Percentiles rank a stretch among this genome's conserved stretches.
Conservation (phyloP, 495 filamentous ascomycete genomes). For the Hypomontagnella monticulosa region DNA sequence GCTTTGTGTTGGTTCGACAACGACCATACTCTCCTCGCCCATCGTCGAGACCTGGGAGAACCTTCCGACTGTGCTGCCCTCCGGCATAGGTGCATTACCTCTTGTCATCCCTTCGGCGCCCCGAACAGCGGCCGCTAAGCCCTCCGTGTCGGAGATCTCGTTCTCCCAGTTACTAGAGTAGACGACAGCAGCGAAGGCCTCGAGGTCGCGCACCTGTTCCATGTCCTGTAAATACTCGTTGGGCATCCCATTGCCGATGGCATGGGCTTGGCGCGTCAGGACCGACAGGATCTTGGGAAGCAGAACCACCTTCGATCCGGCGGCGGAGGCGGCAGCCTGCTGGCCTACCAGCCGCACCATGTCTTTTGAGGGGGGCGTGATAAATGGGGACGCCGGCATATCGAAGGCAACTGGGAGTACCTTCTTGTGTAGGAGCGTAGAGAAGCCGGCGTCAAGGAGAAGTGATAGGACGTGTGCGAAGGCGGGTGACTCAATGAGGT, state of each 20-base stretch:
- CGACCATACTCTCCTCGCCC: slow-evolving; percentile 55
- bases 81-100: slow-evolving; percentile 11
- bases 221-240: slow-evolving; percentile 90
- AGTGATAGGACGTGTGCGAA: slow-evolving; percentile 85
- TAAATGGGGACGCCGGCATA: slow-evolving; percentile 56
- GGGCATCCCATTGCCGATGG: slow-evolving; percentile 81
- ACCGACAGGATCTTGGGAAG: slow-evolving; percentile 89
- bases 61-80: slow-evolving; percentile 10
- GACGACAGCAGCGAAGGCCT: slow-evolving; percentile 92
- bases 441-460: slow-evolving; percentile 88
- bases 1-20: slow-evolving; percentile 52
- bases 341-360: slow-evolving; percentile 41
- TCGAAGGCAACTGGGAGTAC: slow-evolving; percentile 82
- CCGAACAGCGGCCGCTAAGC: slow-evolving; percentile 28
- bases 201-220: slow-evolving; percentile 85
- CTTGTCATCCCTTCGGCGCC: slow-evolving; percentile 21
- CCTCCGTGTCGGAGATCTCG: slow-evolving; percentile 67
- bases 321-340: slow-evolving; percentile 51
- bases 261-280: slow-evolving; percentile 86
- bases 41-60: slow-evolving; percentile 38
- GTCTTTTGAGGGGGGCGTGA: slow-evolving; percentile 32
- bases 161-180: slow-evolving; percentile 89
- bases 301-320: slow-evolving; percentile 70
- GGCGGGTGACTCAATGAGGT: slow-evolving; percentile 91
- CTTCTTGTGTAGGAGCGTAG: slow-evolving; percentile 79